Evolutionary conservation across 306 rosid genomes (phyloP).

Genomic region (Vigna hirtella): DNA sequence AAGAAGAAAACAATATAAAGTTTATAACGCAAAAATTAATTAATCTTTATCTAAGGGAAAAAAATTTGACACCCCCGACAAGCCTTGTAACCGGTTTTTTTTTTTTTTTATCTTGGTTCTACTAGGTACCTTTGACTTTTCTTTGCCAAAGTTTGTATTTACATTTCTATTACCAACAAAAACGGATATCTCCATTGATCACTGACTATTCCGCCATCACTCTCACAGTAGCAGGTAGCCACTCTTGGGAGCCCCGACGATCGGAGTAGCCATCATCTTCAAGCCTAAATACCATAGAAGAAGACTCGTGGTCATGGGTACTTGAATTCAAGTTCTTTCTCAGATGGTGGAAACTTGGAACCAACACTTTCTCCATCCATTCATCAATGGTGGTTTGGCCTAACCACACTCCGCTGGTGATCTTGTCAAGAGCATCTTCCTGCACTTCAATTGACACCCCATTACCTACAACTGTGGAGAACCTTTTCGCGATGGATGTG

Average conservation of each 20-base stretch:
- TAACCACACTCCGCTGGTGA: slow-evolving; percentile 80
- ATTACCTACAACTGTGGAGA: slow-evolving; percentile 65
- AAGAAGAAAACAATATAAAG: slow-evolving; percentile 36
- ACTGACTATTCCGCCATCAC: slow-evolving; percentile 54
- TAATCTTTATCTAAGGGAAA: slow-evolving; percentile 44
- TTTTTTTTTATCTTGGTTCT: slow-evolving; percentile 49
- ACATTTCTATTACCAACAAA: slow-evolving; percentile 63
- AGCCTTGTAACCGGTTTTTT: slow-evolving; percentile 57
- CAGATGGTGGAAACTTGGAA: slow-evolving; percentile 76
- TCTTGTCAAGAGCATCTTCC: slow-evolving; percentile 80
- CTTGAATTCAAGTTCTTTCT: slow-evolving; percentile 51
- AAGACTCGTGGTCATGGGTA: slow-evolving; percentile 47
- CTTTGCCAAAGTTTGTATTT: slow-evolving; percentile 65
- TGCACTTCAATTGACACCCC: slow-evolving; percentile 70
- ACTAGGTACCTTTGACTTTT: slow-evolving; percentile 56
- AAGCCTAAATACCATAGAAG: slow-evolving; percentile 60
- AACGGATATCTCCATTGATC: slow-evolving; percentile 44
- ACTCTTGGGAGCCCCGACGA: slow-evolving; percentile 53
- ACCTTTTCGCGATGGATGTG: slow-evolving; percentile 54
- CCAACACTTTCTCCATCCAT: slow-evolving; percentile 79
- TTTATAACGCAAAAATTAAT: slow-evolving; percentile 50
- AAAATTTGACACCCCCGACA: slow-evolving; percentile 37
- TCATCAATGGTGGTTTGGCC: slow-evolving; percentile 74
- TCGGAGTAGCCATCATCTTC: slow-evolving; percentile 67
- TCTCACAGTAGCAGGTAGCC: slow-evolving; percentile 68